These are phyloP conservation scores for Ophiostoma novo-ulmi DNA, from an alignment of 2,329 filamentous ascomycete species.

Conservation along the genomic window DNA sequence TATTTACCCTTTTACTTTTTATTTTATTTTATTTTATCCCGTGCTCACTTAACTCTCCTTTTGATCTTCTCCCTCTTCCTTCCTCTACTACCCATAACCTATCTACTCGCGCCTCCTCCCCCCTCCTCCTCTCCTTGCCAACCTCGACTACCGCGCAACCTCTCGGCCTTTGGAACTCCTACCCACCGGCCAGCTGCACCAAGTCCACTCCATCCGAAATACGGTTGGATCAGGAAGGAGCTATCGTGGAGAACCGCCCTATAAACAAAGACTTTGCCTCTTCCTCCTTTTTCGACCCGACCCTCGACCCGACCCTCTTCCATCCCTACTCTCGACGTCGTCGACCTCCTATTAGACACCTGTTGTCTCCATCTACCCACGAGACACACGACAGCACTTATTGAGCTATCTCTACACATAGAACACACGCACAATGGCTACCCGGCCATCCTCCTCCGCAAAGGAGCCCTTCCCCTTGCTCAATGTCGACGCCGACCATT, in stretches of 20 bases:
- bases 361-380: neutral
- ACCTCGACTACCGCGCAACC: slow-evolving; percentile 5
- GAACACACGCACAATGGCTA: slow-evolving; percentile 5
- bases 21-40: neutral
- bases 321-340: neutral
- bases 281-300: neutral
- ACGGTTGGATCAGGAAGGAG: neutral
- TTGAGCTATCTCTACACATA: neutral
- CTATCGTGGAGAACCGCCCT: neutral
- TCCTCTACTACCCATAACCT: neutral
- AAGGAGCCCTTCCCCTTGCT: slow-evolving; percentile 54
- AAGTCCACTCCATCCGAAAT: slow-evolving; percentile 1
- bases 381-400: neutral
- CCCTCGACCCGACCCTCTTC: neutral
- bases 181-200: neutral
- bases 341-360: neutral
- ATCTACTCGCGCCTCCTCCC: slow-evolving; percentile 6
- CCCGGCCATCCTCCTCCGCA: slow-evolving; percentile 29
- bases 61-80: neutral
- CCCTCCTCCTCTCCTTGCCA: slow-evolving; percentile 11
- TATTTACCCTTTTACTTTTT: neutral
- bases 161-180: neutral
- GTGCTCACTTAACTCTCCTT: neutral
- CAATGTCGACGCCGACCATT: slow-evolving; percentile 36
- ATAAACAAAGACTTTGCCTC: slow-evolving; percentile 6